These are phyloP conservation scores for Leishmania tarentolae DNA, from an alignment of 208 protist genomes.

Conservation along the genomic window DNA sequence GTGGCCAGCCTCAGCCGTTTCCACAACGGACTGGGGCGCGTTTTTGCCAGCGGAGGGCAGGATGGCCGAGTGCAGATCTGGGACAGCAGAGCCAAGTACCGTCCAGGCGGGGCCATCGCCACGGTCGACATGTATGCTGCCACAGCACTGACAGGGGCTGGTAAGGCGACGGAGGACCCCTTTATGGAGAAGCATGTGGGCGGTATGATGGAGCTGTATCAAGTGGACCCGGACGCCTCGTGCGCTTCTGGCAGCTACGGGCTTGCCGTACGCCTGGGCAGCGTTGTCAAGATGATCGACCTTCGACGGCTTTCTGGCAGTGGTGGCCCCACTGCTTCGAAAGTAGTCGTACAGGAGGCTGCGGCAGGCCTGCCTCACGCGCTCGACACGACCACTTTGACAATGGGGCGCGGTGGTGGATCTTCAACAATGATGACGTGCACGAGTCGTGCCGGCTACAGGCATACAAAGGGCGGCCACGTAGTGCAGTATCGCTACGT, in stretches of 20 bases:
- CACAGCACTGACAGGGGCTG: not conserved
- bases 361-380: constrained; percentile 33
- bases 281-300: constrained; percentile 50
- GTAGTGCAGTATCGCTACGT: constrained; percentile 50
- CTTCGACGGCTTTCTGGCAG: constrained; percentile 36
- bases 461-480: constrained; percentile 52
- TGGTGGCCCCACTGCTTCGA: not conserved
- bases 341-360: constrained; percentile 5
- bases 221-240: not conserved
- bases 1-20: constrained; percentile 36
- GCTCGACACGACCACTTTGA: constrained; percentile 52
- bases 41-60: constrained; percentile 70
- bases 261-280: constrained; percentile 56
- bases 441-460: constrained; percentile 61
- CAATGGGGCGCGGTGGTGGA: constrained; percentile 13
- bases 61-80: constrained; percentile 79
- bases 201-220: constrained; percentile 56
- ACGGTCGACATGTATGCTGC: constrained; percentile 49
- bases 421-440: constrained; percentile 45
- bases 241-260: constrained; percentile 1
- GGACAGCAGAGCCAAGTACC: constrained; percentile 72
- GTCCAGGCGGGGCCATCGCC: constrained; percentile 53
- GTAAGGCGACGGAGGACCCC: not conserved
- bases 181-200: constrained; percentile 67
- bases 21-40: constrained; percentile 26